Evolutionary conservation across 306 rosid genomes (phyloP), one percentile per base, ranked within the genome.

Genomic region (Trifolium repens): DNA sequence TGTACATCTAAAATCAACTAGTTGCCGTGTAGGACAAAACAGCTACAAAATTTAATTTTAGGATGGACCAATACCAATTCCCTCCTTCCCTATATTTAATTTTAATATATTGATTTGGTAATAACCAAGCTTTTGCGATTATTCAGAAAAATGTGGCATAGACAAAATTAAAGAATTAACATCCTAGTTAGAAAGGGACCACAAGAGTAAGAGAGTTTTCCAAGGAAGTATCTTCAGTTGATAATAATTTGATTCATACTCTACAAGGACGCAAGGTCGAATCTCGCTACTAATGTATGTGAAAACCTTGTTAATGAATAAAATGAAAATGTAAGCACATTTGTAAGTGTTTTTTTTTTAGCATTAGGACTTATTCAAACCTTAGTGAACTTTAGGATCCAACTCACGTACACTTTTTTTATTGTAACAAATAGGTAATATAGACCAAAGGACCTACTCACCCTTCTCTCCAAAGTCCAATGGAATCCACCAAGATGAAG

Each of bases 21-120:
- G 14, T 19, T 61, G 74, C 64, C 15, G 50, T 74, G 70, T 64
- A 72, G 78, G 40, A 47, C 72, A 50, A 79, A 74, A 75, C 14
- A 35, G 42, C 70, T 19, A 43, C 10, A 30, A 72, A 59, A 69
- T 79, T 78, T 61, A 81, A 79, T 69, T 69, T 58, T 72, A 15
- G 40, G 34, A 60, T 37, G 61, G 16, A 74, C 70, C 42, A 43
- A 32, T 62, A 26, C 7, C 67, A 32, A 15, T 62, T 69, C 52
- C 26, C 59, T 16, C 53, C 49, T 62, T 49, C 55, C 58, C 64
- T 39, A 7, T n/a, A 58, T 43, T 49, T 73, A 32, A n/a, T 50
- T 50, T 50, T 49, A 67, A 39, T 59, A 39, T 9, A 10, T 17
- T 4, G 74, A 72, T 32, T 62, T 46, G 30, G 12, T 12, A 15